A percentile compares a stretch with the other conserved stretches of the same genome.
Evolutionary conservation across 2,329 filamentous ascomycete genomes (phyloP).

Genomic region (Trichophyton rubrum): DNA sequence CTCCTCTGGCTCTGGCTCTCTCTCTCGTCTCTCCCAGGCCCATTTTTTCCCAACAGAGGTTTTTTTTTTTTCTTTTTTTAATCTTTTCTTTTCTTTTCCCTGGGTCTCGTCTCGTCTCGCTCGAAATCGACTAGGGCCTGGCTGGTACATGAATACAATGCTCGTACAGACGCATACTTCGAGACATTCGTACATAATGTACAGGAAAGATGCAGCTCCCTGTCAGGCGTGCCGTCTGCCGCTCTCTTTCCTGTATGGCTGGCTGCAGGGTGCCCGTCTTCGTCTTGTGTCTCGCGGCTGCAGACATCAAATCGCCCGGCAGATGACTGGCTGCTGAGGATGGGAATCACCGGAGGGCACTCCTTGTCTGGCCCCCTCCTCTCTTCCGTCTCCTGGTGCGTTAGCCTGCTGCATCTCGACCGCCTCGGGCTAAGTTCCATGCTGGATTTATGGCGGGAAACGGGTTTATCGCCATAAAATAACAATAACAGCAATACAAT

Average conservation of each 20-base stretch:
- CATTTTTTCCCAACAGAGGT: neutral
- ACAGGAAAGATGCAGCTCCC: neutral
- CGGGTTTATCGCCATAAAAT: neutral
- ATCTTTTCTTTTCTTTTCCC: neutral
- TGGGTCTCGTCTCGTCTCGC: neutral
- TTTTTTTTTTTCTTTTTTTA: neutral
- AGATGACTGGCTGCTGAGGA: neutral
- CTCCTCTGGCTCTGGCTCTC: neutral
- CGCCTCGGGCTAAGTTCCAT: neutral
- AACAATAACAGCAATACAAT: neutral
- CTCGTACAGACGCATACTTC: neutral
- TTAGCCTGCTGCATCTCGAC: constrained; percentile 3
- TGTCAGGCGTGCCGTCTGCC: neutral
- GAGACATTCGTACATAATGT: neutral
- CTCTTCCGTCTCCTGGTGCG: neutral
- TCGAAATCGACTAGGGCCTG: neutral
- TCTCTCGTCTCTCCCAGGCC: too few species aligned
- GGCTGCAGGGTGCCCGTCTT: constrained; percentile 1
- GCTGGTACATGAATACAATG: neutral
- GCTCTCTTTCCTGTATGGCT: constrained; percentile 1
- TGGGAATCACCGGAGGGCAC: neutral
- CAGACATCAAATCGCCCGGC: neutral
- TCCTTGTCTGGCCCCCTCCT: constrained; percentile 1
- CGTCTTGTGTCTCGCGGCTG: neutral
- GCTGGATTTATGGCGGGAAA: constrained; percentile 1